Base-by-base conservation (phyloP, 768 basidiomycete genomes). In the Amanita phalloides region DNA sequence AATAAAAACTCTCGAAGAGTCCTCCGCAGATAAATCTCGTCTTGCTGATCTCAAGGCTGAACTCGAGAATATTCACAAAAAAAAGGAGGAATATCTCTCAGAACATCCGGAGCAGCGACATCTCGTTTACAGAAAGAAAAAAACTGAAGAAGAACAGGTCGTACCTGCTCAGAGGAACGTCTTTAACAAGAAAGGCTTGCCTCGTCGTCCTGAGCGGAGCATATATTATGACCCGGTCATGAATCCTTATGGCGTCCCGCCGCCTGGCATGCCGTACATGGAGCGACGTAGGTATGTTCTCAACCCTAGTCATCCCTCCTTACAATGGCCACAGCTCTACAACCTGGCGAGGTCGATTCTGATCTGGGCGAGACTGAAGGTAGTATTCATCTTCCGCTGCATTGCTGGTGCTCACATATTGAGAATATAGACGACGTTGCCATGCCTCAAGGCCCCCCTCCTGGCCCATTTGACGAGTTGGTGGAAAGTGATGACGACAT, bases 241-340 rank as follows among this genome's bases (percentile, higher is more conserved):
- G 79, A 98, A 98, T 63, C 91, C 92, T 21, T 93, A 75, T 62
- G 94, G 93, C 26, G 88, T 92, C 14, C 82, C 94, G 17, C 94
- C 94, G 38, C 95, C 94, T 10, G 95, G 95, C 6, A 90, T 96
- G 92, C 91, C 90, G n/a, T 97, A 96, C 66, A 70, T 79, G 53
- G 90, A 97, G 64, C 68, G 85, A 69, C 78, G 93, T 94, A 59
- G 68, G 86, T 72, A 10, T n/a, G n/a, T 43, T 32, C 9, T 53
- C 35, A 37, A 39, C 42, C 42, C 7, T 41, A 43, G 41, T 21
- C 14, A 36, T 51, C 6, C 25, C 7, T 55, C 17, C 21, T 53
- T 26, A 55, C 41, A 50, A n/a, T 32, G 26, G 56, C 38, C 3
- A 25, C n/a, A 88, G 86, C 84, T 28, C 68, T 81, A 2, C 64